Evolutionary conservation across 2,329 filamentous ascomycete species (phyloP).

Genomic region (Zymoseptoria pseudotritici): DNA sequence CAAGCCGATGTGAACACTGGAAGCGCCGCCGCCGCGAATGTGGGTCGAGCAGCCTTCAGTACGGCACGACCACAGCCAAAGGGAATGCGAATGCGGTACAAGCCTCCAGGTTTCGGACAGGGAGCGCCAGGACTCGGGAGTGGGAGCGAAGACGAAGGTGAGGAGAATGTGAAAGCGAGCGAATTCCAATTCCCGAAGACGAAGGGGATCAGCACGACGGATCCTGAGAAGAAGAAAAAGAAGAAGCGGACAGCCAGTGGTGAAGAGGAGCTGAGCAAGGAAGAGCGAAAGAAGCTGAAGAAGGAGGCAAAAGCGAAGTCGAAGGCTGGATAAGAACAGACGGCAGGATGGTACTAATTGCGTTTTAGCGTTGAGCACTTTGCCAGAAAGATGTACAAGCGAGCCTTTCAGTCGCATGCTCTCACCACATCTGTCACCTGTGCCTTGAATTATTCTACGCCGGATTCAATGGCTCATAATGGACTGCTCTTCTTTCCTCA

Average conservation of each 20-base stretch:
- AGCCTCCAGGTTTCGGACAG: conserved; percentile 53
- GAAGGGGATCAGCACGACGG: conserved; percentile 26
- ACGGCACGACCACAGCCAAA: conserved; percentile 57
- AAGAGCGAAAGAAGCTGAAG: conserved; percentile 29
- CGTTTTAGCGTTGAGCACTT: neutral
- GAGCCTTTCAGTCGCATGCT: too few relatives aligned
- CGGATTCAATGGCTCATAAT: too few relatives aligned
- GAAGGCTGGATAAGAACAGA: conserved; percentile 13
- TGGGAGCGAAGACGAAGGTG: conserved; percentile 34
- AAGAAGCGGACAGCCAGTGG: conserved; percentile 33
- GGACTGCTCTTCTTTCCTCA: too few relatives aligned
- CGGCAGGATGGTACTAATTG: neutral
- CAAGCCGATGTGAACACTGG: conserved; percentile 36
- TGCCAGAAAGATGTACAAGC: neutral
- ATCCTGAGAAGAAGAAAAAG: conserved; percentile 23
- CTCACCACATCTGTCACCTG: neutral
- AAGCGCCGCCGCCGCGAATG: conserved; percentile 34
- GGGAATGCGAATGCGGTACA: conserved; percentile 59
- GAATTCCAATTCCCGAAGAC: conserved; percentile 22
- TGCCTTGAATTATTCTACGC: too few relatives aligned
- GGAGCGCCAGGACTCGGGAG: conserved; percentile 39
- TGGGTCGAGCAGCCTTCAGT: conserved; percentile 44
- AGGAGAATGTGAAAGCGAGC: conserved; percentile 23
- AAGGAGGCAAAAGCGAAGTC: conserved; percentile 30
- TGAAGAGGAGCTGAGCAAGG: conserved; percentile 23